Evolutionary conservation across 441 rosid species (phyloP).

Genomic region (Populus hybrid): DNA sequence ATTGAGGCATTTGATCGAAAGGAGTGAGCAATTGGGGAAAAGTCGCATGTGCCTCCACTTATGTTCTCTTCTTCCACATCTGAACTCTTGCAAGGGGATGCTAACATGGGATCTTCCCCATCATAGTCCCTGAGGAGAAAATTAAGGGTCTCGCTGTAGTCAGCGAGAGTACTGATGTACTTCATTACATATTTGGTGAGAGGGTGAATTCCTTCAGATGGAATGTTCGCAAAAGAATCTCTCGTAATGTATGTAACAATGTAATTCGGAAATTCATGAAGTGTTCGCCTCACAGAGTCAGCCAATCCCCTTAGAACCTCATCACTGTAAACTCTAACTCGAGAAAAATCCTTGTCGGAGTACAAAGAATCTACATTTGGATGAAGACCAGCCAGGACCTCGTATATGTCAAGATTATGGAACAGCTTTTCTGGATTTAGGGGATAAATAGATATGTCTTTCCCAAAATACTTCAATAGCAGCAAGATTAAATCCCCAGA

Average conservation of each 20-base stretch:
- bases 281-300: conserved; percentile 55
- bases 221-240: conserved; percentile 42
- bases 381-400: conserved; percentile 45
- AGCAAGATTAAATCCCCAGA: too few relatives aligned
- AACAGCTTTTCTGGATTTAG: too few relatives aligned
- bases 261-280: conserved; percentile 68
- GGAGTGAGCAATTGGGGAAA: conserved; percentile 42
- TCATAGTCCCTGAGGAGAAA: neutral
- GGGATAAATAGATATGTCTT: too few relatives aligned
- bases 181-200: too few relatives aligned
- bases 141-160: too few relatives aligned
- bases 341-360: conserved; percentile 43
- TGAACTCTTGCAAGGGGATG: conserved; percentile 38
- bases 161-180: too few relatives aligned
- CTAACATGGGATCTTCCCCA: conserved; percentile 27
- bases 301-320: conserved; percentile 72
- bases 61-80: conserved; percentile 37
- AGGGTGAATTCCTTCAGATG: too few relatives aligned
- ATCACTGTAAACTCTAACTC: conserved; percentile 47
- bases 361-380: conserved; percentile 61
- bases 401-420: too few relatives aligned
- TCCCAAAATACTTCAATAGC: too few relatives aligned
- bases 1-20: conserved; percentile 54
- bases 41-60: conserved; percentile 25
- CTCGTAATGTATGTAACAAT: conserved; percentile 53